These are phyloP conservation scores for Picea sitchensis DNA, from an alignment of 75 land plant species.

Conservation along the genomic window DNA sequence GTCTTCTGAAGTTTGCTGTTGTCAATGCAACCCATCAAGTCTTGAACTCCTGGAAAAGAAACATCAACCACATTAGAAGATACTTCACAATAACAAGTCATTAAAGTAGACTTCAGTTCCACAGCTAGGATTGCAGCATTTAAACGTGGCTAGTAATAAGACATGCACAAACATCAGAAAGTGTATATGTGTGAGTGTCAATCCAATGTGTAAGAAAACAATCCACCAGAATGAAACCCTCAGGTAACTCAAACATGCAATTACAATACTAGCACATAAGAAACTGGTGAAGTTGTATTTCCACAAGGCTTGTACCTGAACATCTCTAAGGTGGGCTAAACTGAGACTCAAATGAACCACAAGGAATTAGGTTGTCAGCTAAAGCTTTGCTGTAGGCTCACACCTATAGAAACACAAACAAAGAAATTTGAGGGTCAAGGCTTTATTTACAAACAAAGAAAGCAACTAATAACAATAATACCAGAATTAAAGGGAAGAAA, in stretches of 20 bases:
- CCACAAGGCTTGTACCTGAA: conserved; percentile 8
- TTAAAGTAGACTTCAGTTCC: background rate
- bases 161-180: background rate
- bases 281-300: background rate
- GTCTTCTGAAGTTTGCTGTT: conserved; percentile 52
- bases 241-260: background rate
- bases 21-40: conserved; percentile 56
- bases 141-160: background rate
- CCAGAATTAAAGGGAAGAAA: background rate
- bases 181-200: no score
- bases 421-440: background rate
- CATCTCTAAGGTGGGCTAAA: conserved; percentile 9
- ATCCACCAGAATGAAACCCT: background rate
- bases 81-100: background rate
- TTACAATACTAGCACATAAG: background rate
- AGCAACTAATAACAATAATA: background rate
- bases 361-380: conserved; percentile 4
- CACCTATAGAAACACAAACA: conserved; percentile 6
- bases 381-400: background rate
- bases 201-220: background rate
- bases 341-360: conserved; percentile 1
- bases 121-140: background rate
- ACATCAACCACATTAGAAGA: background rate
- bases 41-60: conserved; percentile 23
- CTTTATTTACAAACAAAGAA: background rate